Evolutionary conservation across 176 grass and related monocot genomes (phyloP), one percentile per base, ranked within the genome.

Genomic region (Musa itinerans): DNA sequence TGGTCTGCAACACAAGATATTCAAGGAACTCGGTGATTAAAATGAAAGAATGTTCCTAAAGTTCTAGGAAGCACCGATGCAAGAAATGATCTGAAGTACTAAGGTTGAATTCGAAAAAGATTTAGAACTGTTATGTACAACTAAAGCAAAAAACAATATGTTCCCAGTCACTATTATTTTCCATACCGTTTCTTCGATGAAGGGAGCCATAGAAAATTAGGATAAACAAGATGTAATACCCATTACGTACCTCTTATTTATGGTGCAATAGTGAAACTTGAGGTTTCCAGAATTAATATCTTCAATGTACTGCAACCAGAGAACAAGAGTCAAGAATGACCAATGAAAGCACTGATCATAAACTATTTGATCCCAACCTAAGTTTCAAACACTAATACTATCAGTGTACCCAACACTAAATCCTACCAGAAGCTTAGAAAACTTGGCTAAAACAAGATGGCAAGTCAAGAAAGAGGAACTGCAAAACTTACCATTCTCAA

Each of bases 191-290:
- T 29, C 26, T 34, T 15, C 14, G 10, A 29, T 15, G 13, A 67
- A 67, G 26, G 22, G 9, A 26, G 23, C 20, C 11, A 54, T 11
- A 55, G 7, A 14, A 13, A 73, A 23, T 9, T 10, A 70, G 43
- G 34, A 50, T 51, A 51, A 8, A 52, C 14, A n/a, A 25, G 52
- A 24, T 27, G 9, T 2, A 10, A 16, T 53, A 53, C 17, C 29
- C 29, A 54, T 11, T 22, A 74, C 20, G 56, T 74, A 55, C 96
- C 96, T 99, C 79, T 95, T 99, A 73, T 89, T 94, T 89, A 99
- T 99, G 50, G 86, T 94, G 85, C 96, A 99, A 75, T 99, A 99
- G 75, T 99, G 96, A 75, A 94, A 99, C 69, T 88, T 94, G 65
- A 89, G 68, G 71, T 79, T 89, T 78, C 84, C 88, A 27, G 88